These are phyloP conservation scores for Trametes punicea DNA, from an alignment of 768 basidiomycete genomes.

Conservation along the genomic window DNA sequence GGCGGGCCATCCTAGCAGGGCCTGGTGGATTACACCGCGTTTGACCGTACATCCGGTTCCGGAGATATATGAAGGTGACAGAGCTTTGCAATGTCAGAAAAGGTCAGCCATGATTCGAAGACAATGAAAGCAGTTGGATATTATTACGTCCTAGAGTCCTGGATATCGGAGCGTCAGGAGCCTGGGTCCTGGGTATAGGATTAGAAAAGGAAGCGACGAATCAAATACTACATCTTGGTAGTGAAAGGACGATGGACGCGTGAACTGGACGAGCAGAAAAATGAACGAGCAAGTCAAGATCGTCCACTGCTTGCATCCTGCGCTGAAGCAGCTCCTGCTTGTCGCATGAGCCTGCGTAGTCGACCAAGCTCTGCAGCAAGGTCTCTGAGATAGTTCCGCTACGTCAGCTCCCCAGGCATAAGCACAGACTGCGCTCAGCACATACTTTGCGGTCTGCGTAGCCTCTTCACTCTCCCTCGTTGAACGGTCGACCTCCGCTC, in stretches of 20 bases:
- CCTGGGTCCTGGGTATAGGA: constrained; percentile 7
- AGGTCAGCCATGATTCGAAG: too few relatives aligned
- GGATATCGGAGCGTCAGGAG: constrained; percentile 2
- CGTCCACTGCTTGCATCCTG: constrained; percentile 13
- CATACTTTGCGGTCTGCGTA: constrained; percentile 59
- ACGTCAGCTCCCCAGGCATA: background rate
- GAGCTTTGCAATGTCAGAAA: too few relatives aligned
- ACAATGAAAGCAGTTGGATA: too few relatives aligned
- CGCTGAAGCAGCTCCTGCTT: constrained; percentile 34
- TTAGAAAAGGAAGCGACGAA: constrained; percentile 13
- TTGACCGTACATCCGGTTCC: too few relatives aligned
- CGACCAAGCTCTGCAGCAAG: constrained; percentile 64
- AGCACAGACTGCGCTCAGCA: background rate
- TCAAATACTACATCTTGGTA: background rate
- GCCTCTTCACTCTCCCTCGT: constrained; percentile 56
- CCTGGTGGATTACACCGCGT: too few relatives aligned
- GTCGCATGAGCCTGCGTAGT: constrained; percentile 71
- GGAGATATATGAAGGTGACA: too few relatives aligned
- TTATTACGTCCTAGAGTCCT: constrained; percentile 8
- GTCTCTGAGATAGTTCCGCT: constrained; percentile 36
- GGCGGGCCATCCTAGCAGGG: too few relatives aligned
- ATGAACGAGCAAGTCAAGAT: constrained; percentile 3
- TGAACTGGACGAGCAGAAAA: background rate
- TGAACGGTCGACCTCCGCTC: constrained; percentile 50
- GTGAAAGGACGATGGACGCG: background rate